phyloP scores from a whole-genome alignment of 257 asterid species.

The Nicotiana tabacum region DNA sequence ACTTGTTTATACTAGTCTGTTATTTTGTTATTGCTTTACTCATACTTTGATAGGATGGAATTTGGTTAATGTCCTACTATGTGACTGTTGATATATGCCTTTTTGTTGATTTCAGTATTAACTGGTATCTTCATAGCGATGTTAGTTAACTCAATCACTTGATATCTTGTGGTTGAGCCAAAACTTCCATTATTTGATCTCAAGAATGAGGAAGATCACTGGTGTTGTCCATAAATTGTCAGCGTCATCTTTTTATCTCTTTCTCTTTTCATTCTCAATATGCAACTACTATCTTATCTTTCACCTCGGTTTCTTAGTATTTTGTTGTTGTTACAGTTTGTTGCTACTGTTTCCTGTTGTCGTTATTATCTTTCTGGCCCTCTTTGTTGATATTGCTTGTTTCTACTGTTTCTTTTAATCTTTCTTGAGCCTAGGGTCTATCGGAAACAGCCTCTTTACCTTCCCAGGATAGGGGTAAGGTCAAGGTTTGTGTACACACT shows the following conservation, averaged over 20 bases:
- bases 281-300: background rate
- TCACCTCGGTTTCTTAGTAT: too few species aligned
- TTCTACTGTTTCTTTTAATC: too few species aligned
- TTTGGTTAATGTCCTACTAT: background rate
- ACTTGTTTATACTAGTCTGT: background rate
- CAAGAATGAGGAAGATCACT: background rate
- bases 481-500: too few species aligned
- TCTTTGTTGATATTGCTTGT: too few species aligned
- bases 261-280: background rate
- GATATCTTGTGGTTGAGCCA: background rate
- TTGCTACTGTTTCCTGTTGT: too few species aligned
- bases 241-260: background rate
- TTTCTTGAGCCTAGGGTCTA: too few species aligned
- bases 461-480: too few species aligned
- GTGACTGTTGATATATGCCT: background rate
- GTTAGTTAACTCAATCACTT: background rate
- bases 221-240: background rate
- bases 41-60: background rate
- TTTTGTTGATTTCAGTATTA: background rate
- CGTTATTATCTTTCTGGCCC: too few species aligned
- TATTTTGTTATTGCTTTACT: background rate
- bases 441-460: too few species aligned
- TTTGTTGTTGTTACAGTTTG: too few species aligned
- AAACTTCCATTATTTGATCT: background rate
- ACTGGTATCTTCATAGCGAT: background rate